These are phyloP conservation scores for Trapa bicornis DNA, from an alignment of 345 rosid species.

Conservation along the genomic window DNA sequence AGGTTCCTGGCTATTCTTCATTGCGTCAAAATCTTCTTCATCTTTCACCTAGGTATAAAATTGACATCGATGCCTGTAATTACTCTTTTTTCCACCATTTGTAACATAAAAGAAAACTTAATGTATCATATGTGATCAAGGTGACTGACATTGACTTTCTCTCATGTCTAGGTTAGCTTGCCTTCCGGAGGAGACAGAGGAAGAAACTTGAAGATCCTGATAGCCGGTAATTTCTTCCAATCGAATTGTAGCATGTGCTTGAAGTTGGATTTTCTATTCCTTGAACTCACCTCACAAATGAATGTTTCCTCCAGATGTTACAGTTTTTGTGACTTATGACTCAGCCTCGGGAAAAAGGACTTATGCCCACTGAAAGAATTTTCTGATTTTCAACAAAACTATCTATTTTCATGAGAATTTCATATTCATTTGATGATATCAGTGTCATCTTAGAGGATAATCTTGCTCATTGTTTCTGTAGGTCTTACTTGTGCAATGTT, in stretches of 20 bases:
- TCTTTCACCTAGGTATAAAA: conserved; percentile 58
- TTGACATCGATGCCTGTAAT: background rate
- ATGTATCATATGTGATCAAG: conserved; percentile 1
- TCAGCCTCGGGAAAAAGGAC: background rate
- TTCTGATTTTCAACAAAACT: background rate
- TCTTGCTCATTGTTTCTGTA: conserved; percentile 17
- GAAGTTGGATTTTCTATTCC: background rate
- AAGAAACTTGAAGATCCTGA: conserved; percentile 73
- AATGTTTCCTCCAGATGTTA: background rate
- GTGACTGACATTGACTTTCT: background rate
- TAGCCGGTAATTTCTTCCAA: conserved; percentile 38
- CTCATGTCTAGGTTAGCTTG: conserved; percentile 49
- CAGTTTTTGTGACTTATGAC: background rate
- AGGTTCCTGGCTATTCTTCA: conserved; percentile 77
- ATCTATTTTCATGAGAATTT: conserved; percentile 3
- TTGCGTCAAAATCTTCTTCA: conserved; percentile 59
- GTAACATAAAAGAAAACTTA: background rate
- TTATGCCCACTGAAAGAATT: background rate
- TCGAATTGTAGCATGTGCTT: background rate
- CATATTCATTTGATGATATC: background rate
- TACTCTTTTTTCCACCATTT: background rate
- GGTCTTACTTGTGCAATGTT: conserved; percentile 89
- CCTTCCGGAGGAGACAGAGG: conserved; percentile 64
- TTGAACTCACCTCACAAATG: background rate
- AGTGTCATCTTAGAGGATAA: background rate